These are phyloP conservation scores for Scorias spongiosa DNA, from an alignment of 2,329 filamentous ascomycete species.

Conservation along the genomic window DNA sequence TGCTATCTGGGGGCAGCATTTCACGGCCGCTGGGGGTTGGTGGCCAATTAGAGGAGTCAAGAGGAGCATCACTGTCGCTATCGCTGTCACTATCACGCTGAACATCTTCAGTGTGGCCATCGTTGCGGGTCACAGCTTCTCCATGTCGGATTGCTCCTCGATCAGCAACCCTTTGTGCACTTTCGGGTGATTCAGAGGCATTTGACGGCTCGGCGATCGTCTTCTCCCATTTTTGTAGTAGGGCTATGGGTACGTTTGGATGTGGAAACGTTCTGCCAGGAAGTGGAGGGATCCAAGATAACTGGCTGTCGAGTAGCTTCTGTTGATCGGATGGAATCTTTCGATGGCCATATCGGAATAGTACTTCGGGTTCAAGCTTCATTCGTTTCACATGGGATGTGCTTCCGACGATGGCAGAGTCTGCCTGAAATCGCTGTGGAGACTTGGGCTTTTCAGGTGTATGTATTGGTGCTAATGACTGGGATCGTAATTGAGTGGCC, in stretches of 20 bases:
- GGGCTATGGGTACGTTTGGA: slow-evolving; percentile 24
- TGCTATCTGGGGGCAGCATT: slow-evolving; percentile 2
- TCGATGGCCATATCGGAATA: slow-evolving; percentile 10
- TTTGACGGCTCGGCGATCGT: not conserved
- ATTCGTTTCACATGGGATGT: too few relatives aligned
- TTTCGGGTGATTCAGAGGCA: too few relatives aligned
- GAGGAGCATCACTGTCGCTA: not conserved
- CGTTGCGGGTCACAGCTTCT: not conserved
- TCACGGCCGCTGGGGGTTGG: not conserved
- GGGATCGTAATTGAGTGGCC: too few relatives aligned
- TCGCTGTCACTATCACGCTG: not conserved
- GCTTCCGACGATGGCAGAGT: too few relatives aligned
- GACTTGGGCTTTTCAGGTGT: too few relatives aligned
- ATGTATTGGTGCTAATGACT: too few relatives aligned
- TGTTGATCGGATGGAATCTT: slow-evolving; percentile 32
- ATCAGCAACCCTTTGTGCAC: not conserved
- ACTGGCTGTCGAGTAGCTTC: slow-evolving; percentile 30
- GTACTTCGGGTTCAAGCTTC: not conserved
- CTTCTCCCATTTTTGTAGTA: slow-evolving; percentile 16
- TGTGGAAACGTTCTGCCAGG: slow-evolving; percentile 21
- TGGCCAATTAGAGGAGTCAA: slow-evolving; percentile 1
- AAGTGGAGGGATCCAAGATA: slow-evolving; percentile 25
- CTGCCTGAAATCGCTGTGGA: too few relatives aligned
- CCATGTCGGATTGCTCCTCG: slow-evolving; percentile 3
- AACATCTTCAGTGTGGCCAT: not conserved